These are phyloP conservation scores for Nakaseomyces bracarensis DNA, from an alignment of 1,139 yeast species.

Conservation along the genomic window DNA sequence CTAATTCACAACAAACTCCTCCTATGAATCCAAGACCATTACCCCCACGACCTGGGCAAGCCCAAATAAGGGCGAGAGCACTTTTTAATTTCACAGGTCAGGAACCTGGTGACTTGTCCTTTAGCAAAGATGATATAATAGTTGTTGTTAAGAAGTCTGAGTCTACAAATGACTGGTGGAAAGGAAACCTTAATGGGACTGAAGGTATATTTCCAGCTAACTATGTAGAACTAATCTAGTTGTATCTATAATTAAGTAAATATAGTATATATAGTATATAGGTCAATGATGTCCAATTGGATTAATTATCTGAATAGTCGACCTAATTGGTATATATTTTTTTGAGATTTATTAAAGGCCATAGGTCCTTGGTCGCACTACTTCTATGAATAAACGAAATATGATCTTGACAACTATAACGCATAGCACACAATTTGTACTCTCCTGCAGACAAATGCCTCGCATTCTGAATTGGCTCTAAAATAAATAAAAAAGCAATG, in stretches of 20 bases:
- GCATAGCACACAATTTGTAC: no score
- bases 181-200: constrained; percentile 73
- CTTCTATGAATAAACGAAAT: no score
- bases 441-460: no score
- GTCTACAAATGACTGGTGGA: constrained; percentile 97
- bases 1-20: no score
- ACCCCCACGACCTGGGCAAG: constrained; percentile 5
- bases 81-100: constrained; percentile 67
- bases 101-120: constrained; percentile 82
- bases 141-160: constrained; percentile 77
- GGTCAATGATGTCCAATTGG: no score
- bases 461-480: not conserved
- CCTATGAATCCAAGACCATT: constrained; percentile 2
- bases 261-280: no score
- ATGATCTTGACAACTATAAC: no score
- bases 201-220: constrained; percentile 97
- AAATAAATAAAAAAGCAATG: not conserved
- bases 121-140: constrained; percentile 92
- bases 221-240: constrained; percentile 50
- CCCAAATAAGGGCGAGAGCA: constrained; percentile 72
- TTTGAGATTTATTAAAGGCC: no score
- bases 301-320: no score
- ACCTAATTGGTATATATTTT: no score
- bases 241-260: not conserved
- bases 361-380: no score